Conservation (phyloP, 169 alveolate genomes). For the Eimeria maxima region DNA sequence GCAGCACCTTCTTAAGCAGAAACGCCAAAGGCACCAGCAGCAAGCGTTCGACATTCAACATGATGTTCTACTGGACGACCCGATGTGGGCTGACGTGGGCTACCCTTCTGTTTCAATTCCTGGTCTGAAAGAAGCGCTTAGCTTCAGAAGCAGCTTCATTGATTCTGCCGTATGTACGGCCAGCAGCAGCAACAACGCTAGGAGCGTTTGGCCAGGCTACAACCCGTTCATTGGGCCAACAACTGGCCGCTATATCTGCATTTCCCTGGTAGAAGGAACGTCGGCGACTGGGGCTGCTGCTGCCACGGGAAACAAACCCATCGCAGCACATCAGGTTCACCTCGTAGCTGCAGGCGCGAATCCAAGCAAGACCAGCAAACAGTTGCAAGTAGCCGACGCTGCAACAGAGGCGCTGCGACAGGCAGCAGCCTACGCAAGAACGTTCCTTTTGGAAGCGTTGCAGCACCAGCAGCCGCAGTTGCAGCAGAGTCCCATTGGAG, state of each 20-base stretch:
- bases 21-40: conserved; percentile 17
- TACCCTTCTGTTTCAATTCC: not conserved
- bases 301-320: not conserved
- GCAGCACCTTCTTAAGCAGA: conserved; percentile 52
- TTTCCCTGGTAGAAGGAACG: not conserved
- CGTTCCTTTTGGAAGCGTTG: conserved; percentile 33
- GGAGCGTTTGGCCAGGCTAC: conserved; percentile 35
- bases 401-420: conserved; percentile 63
- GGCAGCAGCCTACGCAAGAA: conserved; percentile 51
- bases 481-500: conserved; percentile 28
- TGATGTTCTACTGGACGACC: not conserved
- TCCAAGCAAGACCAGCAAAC: conserved; percentile 23
- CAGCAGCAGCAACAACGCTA: conserved; percentile 25
- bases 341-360: conserved; percentile 8
- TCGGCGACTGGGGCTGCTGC: conserved; percentile 5
- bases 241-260: conserved; percentile 53
- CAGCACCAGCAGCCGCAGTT: conserved; percentile 71
- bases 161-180: conserved; percentile 18
- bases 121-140: not conserved
- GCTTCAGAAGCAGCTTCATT: not conserved
- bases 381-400: conserved; percentile 45
- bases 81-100: conserved; percentile 2
- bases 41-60: not conserved
- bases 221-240: conserved; percentile 30
- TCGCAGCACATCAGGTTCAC: conserved; percentile 2